phyloP scores from a whole-genome alignment of 768 basidiomycete genomes.

The Trametes elegans region DNA sequence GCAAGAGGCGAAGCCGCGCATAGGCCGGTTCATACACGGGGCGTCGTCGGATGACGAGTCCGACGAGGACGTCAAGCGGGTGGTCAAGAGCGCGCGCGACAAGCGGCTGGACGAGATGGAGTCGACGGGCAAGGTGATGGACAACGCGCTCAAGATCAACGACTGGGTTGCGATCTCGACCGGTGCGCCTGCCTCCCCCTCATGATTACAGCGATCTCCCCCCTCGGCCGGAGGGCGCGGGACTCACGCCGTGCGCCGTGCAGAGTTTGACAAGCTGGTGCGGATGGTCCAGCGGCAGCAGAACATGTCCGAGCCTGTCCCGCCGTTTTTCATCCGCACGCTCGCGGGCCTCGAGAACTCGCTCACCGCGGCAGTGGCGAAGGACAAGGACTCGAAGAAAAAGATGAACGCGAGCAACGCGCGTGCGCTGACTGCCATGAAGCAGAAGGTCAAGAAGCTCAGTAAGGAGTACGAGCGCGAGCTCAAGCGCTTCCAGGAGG shows the following conservation, averaged over 20 bases:
- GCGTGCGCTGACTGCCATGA: slow-evolving; percentile 94
- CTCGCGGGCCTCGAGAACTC: slow-evolving; percentile 73
- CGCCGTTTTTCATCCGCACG: slow-evolving; percentile 81
- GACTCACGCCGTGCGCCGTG: background rate
- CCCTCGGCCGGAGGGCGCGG: background rate
- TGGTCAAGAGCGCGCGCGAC: slow-evolving; percentile 85
- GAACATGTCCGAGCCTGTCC: slow-evolving; percentile 81
- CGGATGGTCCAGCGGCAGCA: slow-evolving; percentile 88
- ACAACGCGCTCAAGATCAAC: slow-evolving; percentile 93
- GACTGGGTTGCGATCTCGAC: slow-evolving; percentile 93
- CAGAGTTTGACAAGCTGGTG: slow-evolving; percentile 95
- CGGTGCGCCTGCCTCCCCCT: slow-evolving; percentile 47
- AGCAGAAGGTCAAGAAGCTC: slow-evolving; percentile 94
- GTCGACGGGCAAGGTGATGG: slow-evolving; percentile 83
- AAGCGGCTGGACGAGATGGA: slow-evolving; percentile 96
- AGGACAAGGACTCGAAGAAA: slow-evolving; percentile 92
- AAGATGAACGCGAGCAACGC: slow-evolving; percentile 96
- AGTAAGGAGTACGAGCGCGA: slow-evolving; percentile 85
- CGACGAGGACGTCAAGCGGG: slow-evolving; percentile 70
- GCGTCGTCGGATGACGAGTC: slow-evolving; percentile 52
- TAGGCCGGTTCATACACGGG: slow-evolving; percentile 37
- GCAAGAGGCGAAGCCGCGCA: slow-evolving; percentile 39
- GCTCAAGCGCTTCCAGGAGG: slow-evolving; percentile 75
- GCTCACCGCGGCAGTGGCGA: slow-evolving; percentile 67
- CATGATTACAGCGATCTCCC: background rate